phyloP scores from a whole-genome alignment of 129 eudicot species.

The Oenanthe sinensis region DNA sequence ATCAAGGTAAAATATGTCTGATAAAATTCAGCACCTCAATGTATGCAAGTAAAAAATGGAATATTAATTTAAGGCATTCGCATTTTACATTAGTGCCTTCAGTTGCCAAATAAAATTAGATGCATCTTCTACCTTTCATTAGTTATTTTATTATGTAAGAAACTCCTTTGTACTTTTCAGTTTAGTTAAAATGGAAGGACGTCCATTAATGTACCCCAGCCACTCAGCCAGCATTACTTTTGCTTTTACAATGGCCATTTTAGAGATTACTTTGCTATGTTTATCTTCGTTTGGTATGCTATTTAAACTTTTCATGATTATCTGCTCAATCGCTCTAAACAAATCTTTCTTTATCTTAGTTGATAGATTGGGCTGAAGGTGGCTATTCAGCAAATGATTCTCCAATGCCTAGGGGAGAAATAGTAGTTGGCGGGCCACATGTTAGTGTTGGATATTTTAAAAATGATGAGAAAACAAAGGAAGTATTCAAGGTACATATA shows the following conservation, averaged over 20 bases:
- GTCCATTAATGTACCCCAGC: too few relatives aligned
- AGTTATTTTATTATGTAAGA: background rate
- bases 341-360: conserved; percentile 23
- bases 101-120: background rate
- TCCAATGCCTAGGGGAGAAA: conserved; percentile 94
- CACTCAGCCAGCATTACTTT: background rate
- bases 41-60: background rate
- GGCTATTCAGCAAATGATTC: conserved; percentile 73
- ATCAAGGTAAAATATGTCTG: conserved; percentile 54
- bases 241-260: background rate
- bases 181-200: background rate
- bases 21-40: background rate
- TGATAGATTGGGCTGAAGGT: conserved; percentile 93
- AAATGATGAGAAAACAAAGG: conserved; percentile 71
- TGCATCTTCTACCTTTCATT: background rate
- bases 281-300: background rate
- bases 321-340: background rate
- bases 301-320: background rate
- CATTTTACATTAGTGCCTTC: background rate
- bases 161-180: background rate
- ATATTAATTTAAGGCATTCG: background rate
- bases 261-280: background rate
- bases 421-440: conserved; percentile 88
- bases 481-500: conserved; percentile 70
- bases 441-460: conserved; percentile 89